Base-by-base conservation (phyloP, 345 rosid genomes). In the Rhizophora apiculata region DNA sequence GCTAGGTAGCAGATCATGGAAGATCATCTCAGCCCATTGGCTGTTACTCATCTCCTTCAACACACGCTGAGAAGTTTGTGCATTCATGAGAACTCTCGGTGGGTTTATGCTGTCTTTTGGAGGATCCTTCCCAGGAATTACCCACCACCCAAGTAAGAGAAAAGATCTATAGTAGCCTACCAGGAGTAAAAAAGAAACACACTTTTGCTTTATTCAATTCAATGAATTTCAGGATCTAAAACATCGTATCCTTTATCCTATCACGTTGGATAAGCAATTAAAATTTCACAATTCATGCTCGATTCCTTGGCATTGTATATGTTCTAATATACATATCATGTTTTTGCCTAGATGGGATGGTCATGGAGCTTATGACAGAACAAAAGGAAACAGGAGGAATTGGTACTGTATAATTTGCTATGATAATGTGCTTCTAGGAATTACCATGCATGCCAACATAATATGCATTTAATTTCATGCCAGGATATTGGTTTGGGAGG, bases 81-180 rank as follows among this genome's bases (percentile, higher is more conserved):
- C 82, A 88, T 83, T 82, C 89, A 85, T 74, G 95, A 88, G n/a
- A 85, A 86, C 64, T 91, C 96, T 71, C 93, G 89, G 78, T 94
- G 98, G 98, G 95, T 94, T 83, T 94, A 94, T 87, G 98, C 97
- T 66, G 98, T 94, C 71, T 94, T 94, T 59, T 94, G 98, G 98
- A 88, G 98, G 84, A 89, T 94, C 93, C 84, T 94, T 76, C 98
- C 98, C 63, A 88, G 98, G 74, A 94, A 91, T 63, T 94, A 94
- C 78, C 98, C 98, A 30, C 97, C 98, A 56, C 98, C 98, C 80
- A 94, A 94, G 98, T 94, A 89, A 89, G 86, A 58, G 69, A 68
- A 48, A 3, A 54, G 21, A 52, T 15, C 21, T 15, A 34, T 8
- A 20, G 5, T 52, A 29, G 6, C 27, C n/a, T 62, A 4, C 22